Conservation (phyloP, 2,329 filamentous ascomycete species). For the Colletotrichum endophyticum region DNA sequence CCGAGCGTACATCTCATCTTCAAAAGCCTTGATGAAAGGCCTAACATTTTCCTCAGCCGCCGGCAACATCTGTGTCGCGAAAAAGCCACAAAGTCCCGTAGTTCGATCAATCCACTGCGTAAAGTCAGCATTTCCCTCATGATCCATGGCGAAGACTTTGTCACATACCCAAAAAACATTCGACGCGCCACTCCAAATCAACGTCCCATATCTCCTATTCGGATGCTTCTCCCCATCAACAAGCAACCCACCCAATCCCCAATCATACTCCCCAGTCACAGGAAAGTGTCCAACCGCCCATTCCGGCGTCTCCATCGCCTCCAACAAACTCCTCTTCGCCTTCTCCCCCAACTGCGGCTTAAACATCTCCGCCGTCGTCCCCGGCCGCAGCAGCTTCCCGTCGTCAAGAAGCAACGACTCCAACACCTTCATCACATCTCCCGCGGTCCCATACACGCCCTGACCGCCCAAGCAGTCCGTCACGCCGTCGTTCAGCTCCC, state of each 20-base stretch:
- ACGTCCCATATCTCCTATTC: constrained; percentile 39
- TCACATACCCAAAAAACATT: constrained; percentile 51
- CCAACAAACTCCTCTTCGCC: constrained; percentile 23
- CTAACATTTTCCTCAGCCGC: constrained; percentile 40
- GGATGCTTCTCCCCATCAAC: constrained; percentile 39
- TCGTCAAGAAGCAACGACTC: constrained; percentile 53
- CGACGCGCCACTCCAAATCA: constrained; percentile 49
- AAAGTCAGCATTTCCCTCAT: neutral
- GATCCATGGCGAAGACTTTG: accelerated
- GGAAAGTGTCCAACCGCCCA: constrained; percentile 33
- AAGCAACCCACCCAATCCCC: constrained; percentile 47
- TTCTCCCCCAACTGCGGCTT: constrained; percentile 43
- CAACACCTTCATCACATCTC: constrained; percentile 49
- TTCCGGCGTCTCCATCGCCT: constrained; percentile 27
- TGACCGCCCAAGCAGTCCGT: constrained; percentile 36
- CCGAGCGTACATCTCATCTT: constrained; percentile 43
- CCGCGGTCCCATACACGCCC: constrained; percentile 37
- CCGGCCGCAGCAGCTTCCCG: constrained; percentile 46
- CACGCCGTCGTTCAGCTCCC: constrained; percentile 16
- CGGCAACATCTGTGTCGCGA: constrained; percentile 46
- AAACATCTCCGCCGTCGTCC: constrained; percentile 50
- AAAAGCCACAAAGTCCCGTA: constrained; percentile 43
- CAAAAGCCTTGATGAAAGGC: constrained; percentile 38
- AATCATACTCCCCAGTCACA: constrained; percentile 40
- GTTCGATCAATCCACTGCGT: constrained; percentile 35